Evolutionary conservation across 148 eudicot species (phyloP), one percentile per base, ranked within the genome.

Genomic region (Rhododendron ferrugineum): DNA sequence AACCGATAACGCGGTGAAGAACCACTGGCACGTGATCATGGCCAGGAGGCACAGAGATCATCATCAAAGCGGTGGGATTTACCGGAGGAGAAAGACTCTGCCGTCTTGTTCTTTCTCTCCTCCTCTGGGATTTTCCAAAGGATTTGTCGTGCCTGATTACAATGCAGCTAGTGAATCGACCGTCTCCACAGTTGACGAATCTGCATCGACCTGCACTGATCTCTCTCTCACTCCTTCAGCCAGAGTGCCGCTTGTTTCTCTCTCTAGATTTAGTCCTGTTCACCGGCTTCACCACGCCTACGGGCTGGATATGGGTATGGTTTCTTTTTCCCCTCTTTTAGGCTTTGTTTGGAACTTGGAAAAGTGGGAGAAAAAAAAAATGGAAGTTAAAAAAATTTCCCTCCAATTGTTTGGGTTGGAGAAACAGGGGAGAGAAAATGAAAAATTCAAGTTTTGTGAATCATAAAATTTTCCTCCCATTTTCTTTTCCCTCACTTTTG

Each of bases 11-110:
- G 93, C 96, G 0, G 93, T 94, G 0, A 94, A 94, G 88, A 94
- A 94, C 82, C 96, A 94, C 47, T 94, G 94, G 94, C 96, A 93
- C 79, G 94, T 92, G 50, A 91, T 93, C 26, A 90, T 90, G 85
- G 93, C 94, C 0, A 89, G 94, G 46, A 85, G 86, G 46, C 87
- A 89, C 47, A 89, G 93, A 49, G 92, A 92, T 73, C 87, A 86
- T 11, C 32, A 66, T 0, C 15, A 66, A 11, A 85, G 81, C 86
- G 85, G 84, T 80, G 26, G 50, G 11, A 80, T 88, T 62, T 87
- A 87, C 83, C 79, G 88, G 79, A 85, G 90, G 82, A 87, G 91
- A n/a, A 89, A 84, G 22, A 83, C 85, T 79, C n/a, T 78, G 3
- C 44, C 64, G 56, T 46, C 81, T 11, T 3, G 11, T 28, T 2